Evolutionary conservation across 768 basidiomycete genomes (phyloP), one percentile per base, ranked within the genome.

Genomic region (Floccularia luteovirens): DNA sequence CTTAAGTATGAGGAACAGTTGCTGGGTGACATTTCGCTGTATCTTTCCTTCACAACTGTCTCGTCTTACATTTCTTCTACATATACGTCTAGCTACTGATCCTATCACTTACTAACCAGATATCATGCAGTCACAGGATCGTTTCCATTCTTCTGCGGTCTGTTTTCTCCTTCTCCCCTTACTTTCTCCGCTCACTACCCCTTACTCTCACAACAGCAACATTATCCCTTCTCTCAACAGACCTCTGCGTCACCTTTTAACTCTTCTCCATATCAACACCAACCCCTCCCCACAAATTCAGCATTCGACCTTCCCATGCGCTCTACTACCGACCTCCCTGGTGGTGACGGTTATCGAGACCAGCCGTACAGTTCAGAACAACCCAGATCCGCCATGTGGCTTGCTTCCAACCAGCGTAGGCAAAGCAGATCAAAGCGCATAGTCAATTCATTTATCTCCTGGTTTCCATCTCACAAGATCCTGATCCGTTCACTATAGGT

Each of bases 401-500:
- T 42, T 32, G 49, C 50, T 31, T 42, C 51, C 20, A 40, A 42
- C 16, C 33, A 5, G 25, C 34, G 16, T 20, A 53, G 54, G 14
- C 50, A 51, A 11, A 48, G 48, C 22, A 49, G 46, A 24, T 52
- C 45, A 45, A 58, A 53, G 43, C 53, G 52, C 52, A 46, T 55
- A 19, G 58, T 56, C 47, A 12, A 22, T 24, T 20, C 27, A 6
- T 4, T 35, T 38, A 16, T 31, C 16, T 27, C 23, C 10, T n/a
- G n/a, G n/a, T n/a, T n/a, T n/a, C n/a, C n/a, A n/a, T n/a, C n/a
- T n/a, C n/a, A n/a, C n/a, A n/a, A n/a, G n/a, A n/a, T n/a, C n/a
- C n/a, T n/a, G n/a, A n/a, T n/a, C n/a, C n/a, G n/a, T 20, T 30
- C 33, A 20, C 14, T 39, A 10, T 40, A 82, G 80, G 61, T 79